These are phyloP conservation scores for Penicillium sp. DNA, from an alignment of 2,329 filamentous ascomycete genomes.

Conservation along the genomic window DNA sequence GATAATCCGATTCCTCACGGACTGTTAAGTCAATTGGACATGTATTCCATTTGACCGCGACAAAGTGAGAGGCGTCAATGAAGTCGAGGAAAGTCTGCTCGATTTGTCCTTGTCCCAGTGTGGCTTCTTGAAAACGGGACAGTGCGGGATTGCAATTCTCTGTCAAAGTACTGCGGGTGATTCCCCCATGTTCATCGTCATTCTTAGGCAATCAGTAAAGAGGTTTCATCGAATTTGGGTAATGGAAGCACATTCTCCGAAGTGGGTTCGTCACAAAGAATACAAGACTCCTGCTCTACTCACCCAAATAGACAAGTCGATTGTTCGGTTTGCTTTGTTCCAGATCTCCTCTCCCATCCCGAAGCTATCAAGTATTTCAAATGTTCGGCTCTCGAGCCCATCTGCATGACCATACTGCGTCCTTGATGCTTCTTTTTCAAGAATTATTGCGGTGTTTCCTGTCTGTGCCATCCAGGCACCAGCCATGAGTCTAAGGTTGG, in stretches of 20 bases:
- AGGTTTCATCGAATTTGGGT: too few relatives aligned
- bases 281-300: too few relatives aligned
- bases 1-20: constrained; percentile 56
- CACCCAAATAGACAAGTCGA: constrained; percentile 26
- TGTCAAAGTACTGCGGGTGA: constrained; percentile 56
- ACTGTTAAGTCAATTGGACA: constrained; percentile 52
- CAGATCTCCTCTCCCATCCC: constrained; percentile 59
- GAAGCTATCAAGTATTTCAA: constrained; percentile 70
- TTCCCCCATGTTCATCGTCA: constrained; percentile 47
- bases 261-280: too few relatives aligned
- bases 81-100: constrained; percentile 62
- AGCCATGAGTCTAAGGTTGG: too few relatives aligned
- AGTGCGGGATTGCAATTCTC: constrained; percentile 58
- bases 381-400: constrained; percentile 58
- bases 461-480: too few relatives aligned
- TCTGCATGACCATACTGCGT: constrained; percentile 40
- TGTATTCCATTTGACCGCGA: constrained; percentile 55
- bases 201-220: constrained; percentile 3
- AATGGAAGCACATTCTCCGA: too few relatives aligned
- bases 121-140: constrained; percentile 57
- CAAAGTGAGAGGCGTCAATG: constrained; percentile 50
- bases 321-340: constrained; percentile 28
- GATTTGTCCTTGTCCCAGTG: constrained; percentile 65
- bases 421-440: too few relatives aligned
- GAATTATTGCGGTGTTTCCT: too few relatives aligned